Conservation (phyloP, 495 filamentous ascomycete genomes). For the Penicillium subrubescens region DNA sequence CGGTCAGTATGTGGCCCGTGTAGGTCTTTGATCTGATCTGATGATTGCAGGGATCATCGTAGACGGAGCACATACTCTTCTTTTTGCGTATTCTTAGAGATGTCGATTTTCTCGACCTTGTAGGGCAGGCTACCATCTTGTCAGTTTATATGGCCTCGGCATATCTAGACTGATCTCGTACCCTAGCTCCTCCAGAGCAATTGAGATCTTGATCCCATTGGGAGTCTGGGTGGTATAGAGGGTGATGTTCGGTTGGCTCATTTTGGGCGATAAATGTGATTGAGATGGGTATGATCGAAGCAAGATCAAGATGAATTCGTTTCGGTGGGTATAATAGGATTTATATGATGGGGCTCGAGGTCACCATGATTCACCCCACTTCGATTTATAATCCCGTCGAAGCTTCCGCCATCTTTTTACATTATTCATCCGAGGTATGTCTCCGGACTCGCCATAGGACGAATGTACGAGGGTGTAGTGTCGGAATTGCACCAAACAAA, state of each 20-base stretch:
- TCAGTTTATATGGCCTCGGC: conserved; percentile 10
- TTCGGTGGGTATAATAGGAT: background rate
- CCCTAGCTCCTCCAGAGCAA: conserved; percentile 86
- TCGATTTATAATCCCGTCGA: conserved; percentile 30
- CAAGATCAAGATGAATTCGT: background rate
- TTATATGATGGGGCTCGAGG: conserved; percentile 8
- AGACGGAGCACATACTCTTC: conserved; percentile 53
- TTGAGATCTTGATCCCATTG: conserved; percentile 75
- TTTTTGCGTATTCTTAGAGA: conserved; percentile 77
- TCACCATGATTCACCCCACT: conserved; percentile 12
- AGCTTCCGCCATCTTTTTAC: conserved; percentile 4
- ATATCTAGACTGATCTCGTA: conserved; percentile 18
- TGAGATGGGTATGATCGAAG: background rate
- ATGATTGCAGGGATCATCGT: background rate
- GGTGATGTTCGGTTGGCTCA: conserved; percentile 45
- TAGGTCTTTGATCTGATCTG: background rate
- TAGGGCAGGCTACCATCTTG: conserved; percentile 54
- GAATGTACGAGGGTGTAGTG: background rate
- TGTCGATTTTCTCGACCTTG: conserved; percentile 64
- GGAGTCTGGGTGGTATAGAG: conserved; percentile 56
- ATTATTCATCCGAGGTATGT: conserved; percentile 4
- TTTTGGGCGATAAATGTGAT: conserved; percentile 18
- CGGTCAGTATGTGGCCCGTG: background rate
- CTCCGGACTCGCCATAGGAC: background rate
- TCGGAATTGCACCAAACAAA: background rate